Evolutionary conservation across 768 basidiomycete genomes (phyloP).

Genomic region (Trametes cubensis): DNA sequence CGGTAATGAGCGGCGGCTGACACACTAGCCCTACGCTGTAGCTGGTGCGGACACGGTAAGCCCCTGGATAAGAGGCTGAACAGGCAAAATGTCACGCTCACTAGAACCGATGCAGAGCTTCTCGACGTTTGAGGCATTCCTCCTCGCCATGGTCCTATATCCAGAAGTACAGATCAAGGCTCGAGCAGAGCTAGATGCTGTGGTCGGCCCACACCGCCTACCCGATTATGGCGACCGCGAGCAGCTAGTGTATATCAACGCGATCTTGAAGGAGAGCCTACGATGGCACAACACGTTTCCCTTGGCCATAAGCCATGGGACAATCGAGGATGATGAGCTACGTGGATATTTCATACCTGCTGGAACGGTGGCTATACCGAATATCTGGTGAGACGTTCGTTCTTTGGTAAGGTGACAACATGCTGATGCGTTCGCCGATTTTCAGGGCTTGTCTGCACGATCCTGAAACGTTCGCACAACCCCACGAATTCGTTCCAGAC

Average conservation of each 20-base stretch:
- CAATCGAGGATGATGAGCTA: constrained; percentile 29
- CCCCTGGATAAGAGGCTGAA: not conserved
- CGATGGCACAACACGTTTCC: constrained; percentile 19
- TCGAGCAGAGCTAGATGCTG: constrained; percentile 17
- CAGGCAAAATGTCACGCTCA: not conserved
- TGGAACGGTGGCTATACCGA: constrained; percentile 27
- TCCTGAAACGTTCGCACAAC: constrained; percentile 80
- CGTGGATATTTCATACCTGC: constrained; percentile 29
- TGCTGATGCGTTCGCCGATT: not conserved
- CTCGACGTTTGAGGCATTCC: constrained; percentile 30
- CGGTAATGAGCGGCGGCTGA: too few relatives aligned
- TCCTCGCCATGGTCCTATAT: constrained; percentile 33
- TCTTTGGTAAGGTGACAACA: not conserved
- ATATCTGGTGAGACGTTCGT: constrained; percentile 27
- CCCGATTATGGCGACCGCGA: constrained; percentile 12
- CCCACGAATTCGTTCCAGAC: constrained; percentile 81
- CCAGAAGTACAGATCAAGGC: constrained; percentile 29
- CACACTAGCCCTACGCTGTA: too few relatives aligned
- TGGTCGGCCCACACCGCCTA: constrained; percentile 18
- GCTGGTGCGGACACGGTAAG: constrained; percentile 27
- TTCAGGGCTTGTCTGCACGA: constrained; percentile 73
- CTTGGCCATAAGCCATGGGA: constrained; percentile 31
- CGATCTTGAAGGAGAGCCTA: constrained; percentile 19
- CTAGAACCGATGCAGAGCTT: constrained; percentile 19
- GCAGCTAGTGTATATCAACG: constrained; percentile 13